A percentile compares a stretch with the other conserved stretches of the same genome.
phyloP scores from a whole-genome alignment of 805 yeast species.

The Ogataea nakhonphanomensis region DNA sequence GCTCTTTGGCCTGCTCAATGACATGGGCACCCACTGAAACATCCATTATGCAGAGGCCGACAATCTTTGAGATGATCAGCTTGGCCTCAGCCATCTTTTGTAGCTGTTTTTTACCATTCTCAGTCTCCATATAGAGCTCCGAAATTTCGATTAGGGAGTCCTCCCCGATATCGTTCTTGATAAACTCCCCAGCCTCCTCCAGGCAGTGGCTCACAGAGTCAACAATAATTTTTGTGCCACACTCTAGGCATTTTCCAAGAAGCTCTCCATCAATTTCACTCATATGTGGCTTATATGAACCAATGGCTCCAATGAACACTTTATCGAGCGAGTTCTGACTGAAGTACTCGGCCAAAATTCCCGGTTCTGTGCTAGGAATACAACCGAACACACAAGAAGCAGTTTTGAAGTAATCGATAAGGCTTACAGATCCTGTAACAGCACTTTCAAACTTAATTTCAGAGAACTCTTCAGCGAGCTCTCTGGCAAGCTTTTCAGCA shows the following conservation, averaged over 20 bases:
- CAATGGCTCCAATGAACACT: constrained; percentile 55
- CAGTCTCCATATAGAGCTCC: constrained; percentile 30
- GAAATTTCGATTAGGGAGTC: constrained; percentile 47
- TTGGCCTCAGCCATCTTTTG: constrained; percentile 23
- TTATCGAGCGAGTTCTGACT: constrained; percentile 17
- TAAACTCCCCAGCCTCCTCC: constrained; percentile 63
- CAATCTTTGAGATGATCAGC: constrained; percentile 50
- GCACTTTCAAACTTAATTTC: constrained; percentile 23
- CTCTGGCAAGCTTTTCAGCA: constrained; percentile 32
- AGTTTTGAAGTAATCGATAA: constrained; percentile 30
- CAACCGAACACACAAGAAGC: constrained; percentile 57
- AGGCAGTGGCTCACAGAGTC: constrained; percentile 57
- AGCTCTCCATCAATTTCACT: constrained; percentile 50
- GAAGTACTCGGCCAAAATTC: constrained; percentile 35
- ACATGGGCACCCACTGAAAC: constrained; percentile 47
- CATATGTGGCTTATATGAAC: constrained; percentile 68
- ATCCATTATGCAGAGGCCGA: constrained; percentile 66
- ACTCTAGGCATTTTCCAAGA: constrained; percentile 35
- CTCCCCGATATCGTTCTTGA: constrained; percentile 39
- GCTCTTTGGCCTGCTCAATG: constrained; percentile 28
- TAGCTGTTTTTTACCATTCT: constrained; percentile 7
- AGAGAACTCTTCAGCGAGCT: constrained; percentile 33
- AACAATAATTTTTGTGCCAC: constrained; percentile 46
- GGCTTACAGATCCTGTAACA: constrained; percentile 16
- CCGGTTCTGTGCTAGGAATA: constrained; percentile 52